These are phyloP conservation scores for Geotrichum cucujoidarum DNA, from an alignment of 1,139 yeast species.

Conservation along the genomic window DNA sequence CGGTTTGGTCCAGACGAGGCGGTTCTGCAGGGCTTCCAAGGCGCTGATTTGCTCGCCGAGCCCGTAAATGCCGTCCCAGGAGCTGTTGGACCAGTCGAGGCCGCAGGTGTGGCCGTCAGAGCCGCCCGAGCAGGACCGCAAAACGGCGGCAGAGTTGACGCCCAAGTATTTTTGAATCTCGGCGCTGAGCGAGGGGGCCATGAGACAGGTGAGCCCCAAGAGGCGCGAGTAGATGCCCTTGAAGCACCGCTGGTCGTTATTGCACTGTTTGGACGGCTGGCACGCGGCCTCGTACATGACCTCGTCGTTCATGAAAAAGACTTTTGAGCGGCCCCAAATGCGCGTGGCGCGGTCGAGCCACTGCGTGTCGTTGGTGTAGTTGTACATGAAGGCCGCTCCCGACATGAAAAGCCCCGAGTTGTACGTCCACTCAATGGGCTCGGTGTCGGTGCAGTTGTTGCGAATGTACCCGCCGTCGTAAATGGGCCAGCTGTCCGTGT, in stretches of 20 bases:
- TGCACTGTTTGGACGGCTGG: conserved; percentile 56
- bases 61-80: conserved; percentile 84
- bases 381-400: conserved; percentile 80
- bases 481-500: conserved; percentile 42
- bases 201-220: conserved; percentile 48
- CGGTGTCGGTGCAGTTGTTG: conserved; percentile 57
- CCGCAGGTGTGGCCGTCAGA: conserved; percentile 89
- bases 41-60: conserved; percentile 93
- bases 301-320: conserved; percentile 54
- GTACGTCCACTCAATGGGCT: conserved; percentile 76
- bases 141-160: conserved; percentile 73
- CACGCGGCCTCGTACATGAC: conserved; percentile 82
- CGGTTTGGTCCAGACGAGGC: conserved; percentile 39
- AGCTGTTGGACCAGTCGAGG: conserved; percentile 60
- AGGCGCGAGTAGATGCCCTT: conserved; percentile 76
- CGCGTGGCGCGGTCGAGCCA: conserved; percentile 56
- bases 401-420: conserved; percentile 76
- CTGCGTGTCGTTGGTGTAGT: conserved; percentile 57
- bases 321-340: conserved; percentile 44
- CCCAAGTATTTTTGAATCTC: conserved; percentile 48
- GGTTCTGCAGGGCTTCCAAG: conserved; percentile 64
- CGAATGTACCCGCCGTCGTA: conserved; percentile 73
- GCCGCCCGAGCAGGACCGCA: conserved; percentile 81
- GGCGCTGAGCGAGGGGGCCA: conserved; percentile 16
- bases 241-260: conserved; percentile 87